Percentiles rank a stretch among this genome's conserved stretches.
These are phyloP conservation scores for Kodamaea laetipori DNA, from an alignment of 805 yeast genomes.

Conservation along the genomic window DNA sequence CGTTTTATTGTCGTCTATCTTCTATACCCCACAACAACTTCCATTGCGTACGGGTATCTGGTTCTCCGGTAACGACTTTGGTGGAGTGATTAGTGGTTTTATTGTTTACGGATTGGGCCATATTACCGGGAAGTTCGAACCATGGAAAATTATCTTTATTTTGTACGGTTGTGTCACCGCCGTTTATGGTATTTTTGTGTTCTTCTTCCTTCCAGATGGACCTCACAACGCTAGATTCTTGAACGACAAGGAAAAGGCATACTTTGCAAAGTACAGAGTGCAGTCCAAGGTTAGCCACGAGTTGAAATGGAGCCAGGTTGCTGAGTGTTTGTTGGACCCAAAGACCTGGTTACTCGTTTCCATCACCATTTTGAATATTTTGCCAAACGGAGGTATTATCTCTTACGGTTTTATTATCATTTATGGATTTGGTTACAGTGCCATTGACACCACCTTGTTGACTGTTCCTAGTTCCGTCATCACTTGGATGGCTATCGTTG, in stretches of 20 bases:
- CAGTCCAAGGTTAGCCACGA: constrained; percentile 15
- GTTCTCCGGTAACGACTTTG: constrained; percentile 40
- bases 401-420: constrained; percentile 38
- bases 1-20: constrained; percentile 37
- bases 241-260: constrained; percentile 28
- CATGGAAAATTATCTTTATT: constrained; percentile 65
- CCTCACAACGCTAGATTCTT: constrained; percentile 41
- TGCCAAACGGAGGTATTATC: constrained; percentile 42
- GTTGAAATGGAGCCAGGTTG: constrained; percentile 39
- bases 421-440: constrained; percentile 14
- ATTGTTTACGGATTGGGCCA: constrained; percentile 53
- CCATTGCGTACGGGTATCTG: constrained; percentile 38
- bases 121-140: constrained; percentile 26
- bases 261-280: constrained; percentile 30
- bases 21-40: constrained; percentile 37
- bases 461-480: constrained; percentile 14
- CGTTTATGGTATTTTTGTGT: constrained; percentile 48
- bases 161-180: constrained; percentile 62
- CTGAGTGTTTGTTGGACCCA: constrained; percentile 37
- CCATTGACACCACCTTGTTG: constrained; percentile 11
- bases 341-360: constrained; percentile 38
- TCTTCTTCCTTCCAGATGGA: constrained; percentile 55
- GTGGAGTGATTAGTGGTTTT: constrained; percentile 46
- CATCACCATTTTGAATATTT: constrained; percentile 25
- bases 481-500: constrained; percentile 13